phyloP scores from a whole-genome alignment of 2,329 filamentous ascomycete genomes.

The Corynespora cassiicola region DNA sequence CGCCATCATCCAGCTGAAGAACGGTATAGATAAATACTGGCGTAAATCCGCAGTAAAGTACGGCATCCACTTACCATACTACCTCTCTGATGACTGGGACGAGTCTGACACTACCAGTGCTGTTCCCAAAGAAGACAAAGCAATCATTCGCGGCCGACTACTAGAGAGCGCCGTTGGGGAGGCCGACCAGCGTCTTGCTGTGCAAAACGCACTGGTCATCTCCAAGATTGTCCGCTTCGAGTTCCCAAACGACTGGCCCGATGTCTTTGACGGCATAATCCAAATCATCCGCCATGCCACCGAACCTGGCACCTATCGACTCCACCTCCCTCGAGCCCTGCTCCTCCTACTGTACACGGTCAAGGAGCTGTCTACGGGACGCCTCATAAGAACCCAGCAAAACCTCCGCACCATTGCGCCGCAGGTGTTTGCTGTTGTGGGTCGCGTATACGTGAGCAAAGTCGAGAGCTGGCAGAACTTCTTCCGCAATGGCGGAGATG shows the following conservation, averaged over 20 bases:
- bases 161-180: conserved; percentile 81
- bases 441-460: conserved; percentile 77
- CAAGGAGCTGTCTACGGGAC: conserved; percentile 86
- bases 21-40: conserved; percentile 96
- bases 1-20: conserved; percentile 92
- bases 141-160: conserved; percentile 74
- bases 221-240: conserved; percentile 91
- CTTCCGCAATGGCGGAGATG: conserved; percentile 63
- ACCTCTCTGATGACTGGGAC: too few relatives aligned
- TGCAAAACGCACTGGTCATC: conserved; percentile 87
- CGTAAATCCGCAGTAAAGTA: conserved; percentile 76
- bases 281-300: conserved; percentile 66
- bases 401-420: conserved; percentile 80
- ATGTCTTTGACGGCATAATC: conserved; percentile 48
- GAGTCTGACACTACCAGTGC: conserved; percentile 51
- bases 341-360: conserved; percentile 83
- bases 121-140: conserved; percentile 74
- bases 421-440: conserved; percentile 82
- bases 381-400: conserved; percentile 75
- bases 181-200: conserved; percentile 73
- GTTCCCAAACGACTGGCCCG: conserved; percentile 82
- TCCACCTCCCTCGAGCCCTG: conserved; percentile 75
- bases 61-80: too few relatives aligned
- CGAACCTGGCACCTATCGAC: conserved; percentile 61
- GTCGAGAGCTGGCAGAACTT: conserved; percentile 72